phyloP scores from a whole-genome alignment of 257 asterid species.

The Verbena officinalis region DNA sequence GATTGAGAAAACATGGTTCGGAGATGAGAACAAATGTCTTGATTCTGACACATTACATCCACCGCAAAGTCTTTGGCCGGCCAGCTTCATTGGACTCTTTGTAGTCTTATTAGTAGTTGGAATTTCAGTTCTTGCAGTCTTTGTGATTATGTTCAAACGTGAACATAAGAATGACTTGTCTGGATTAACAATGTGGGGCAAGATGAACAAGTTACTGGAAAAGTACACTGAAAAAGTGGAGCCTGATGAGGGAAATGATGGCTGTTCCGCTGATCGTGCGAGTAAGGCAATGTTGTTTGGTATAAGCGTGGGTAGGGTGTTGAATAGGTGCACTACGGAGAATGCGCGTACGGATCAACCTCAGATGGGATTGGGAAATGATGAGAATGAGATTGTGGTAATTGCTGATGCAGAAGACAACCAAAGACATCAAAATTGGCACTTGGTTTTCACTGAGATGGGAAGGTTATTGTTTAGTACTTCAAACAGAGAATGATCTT shows the following conservation, averaged over 20 bases:
- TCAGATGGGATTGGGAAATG: conserved; percentile 12
- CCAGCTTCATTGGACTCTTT: conserved; percentile 53
- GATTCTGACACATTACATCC: conserved; percentile 17
- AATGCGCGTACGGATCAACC: conserved; percentile 8
- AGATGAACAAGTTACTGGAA: not conserved
- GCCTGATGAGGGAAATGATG: conserved; percentile 11
- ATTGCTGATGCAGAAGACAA: not conserved
- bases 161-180: conserved; percentile 18
- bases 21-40: conserved; percentile 27
- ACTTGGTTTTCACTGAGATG: too few species aligned
- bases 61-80: conserved; percentile 29
- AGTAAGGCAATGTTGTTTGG: not conserved
- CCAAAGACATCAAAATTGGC: too few species aligned
- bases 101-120: conserved; percentile 32
- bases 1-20: conserved; percentile 36
- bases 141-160: conserved; percentile 27
- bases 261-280: not conserved
- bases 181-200: conserved; percentile 7
- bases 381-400: not conserved
- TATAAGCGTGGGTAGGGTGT: too few species aligned
- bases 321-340: not conserved
- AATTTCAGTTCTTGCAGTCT: conserved; percentile 28
- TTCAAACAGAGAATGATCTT: too few species aligned
- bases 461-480: too few species aligned
- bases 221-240: conserved; percentile 37